phyloP scores from a whole-genome alignment of 495 filamentous ascomycete species.

The Aspergillus asperescens region DNA sequence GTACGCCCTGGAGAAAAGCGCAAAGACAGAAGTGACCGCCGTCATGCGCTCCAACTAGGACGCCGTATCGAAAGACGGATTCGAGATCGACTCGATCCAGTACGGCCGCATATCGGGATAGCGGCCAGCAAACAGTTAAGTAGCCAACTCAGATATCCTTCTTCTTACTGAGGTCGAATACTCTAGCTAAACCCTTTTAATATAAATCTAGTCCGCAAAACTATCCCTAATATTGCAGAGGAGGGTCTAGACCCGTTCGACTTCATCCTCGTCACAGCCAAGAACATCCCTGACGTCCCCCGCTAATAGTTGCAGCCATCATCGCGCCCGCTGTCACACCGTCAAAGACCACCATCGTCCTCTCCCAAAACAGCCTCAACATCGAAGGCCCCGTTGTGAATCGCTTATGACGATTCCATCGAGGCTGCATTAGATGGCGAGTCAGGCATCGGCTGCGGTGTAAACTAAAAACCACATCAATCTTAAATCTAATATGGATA shows the following conservation, averaged over 20 bases:
- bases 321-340: neutral
- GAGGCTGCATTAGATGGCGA: constrained; percentile 42
- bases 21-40: constrained; percentile 37
- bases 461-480: constrained; percentile 46
- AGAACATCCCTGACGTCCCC: neutral
- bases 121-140: constrained; percentile 21
- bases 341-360: constrained; percentile 45
- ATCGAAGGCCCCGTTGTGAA: constrained; percentile 56
- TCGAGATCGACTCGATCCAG: constrained; percentile 44
- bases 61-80: constrained; percentile 42
- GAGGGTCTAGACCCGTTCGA: neutral
- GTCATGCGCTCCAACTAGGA: constrained; percentile 55
- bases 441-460: constrained; percentile 47
- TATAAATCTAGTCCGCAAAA: neutral
- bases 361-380: constrained; percentile 60
- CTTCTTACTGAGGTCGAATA: neutral
- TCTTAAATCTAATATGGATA: neutral
- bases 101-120: constrained; percentile 22
- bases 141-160: neutral
- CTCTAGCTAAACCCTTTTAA: neutral
- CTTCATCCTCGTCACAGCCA: neutral
- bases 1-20: constrained; percentile 40
- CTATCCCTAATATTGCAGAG: neutral
- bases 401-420: constrained; percentile 58
- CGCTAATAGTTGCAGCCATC: constrained; percentile 16